A percentile compares a stretch with the other conserved stretches of the same genome.
These are phyloP conservation scores for Cicer arietinum DNA, from an alignment of 306 rosid species.

Conservation along the genomic window DNA sequence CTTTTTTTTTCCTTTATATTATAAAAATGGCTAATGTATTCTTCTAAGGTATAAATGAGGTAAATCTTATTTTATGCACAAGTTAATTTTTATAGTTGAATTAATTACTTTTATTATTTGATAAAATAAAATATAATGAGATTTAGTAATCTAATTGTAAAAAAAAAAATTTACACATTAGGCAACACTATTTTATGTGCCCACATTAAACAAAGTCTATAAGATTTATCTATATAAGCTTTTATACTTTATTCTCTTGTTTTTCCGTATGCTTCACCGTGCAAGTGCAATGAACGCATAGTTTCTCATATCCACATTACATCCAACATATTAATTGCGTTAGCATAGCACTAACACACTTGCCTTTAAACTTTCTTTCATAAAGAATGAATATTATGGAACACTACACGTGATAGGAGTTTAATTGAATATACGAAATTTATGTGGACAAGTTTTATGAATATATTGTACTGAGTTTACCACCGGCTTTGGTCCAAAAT, in stretches of 20 bases:
- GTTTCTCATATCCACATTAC: background rate
- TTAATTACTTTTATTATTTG: too few species aligned
- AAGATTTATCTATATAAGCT: too few species aligned
- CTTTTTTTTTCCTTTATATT: too few species aligned
- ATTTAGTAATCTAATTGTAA: too few species aligned
- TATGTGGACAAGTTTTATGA: constrained; percentile 2
- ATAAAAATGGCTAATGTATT: too few species aligned
- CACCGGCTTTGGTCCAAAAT: background rate
- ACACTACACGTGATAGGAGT: constrained; percentile 17
- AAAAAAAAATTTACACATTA: too few species aligned
- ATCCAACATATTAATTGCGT: constrained; percentile 28
- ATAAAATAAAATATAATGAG: too few species aligned
- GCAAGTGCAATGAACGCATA: constrained; percentile 1
- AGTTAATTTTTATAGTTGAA: too few species aligned
- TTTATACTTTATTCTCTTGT: background rate
- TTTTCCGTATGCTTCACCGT: background rate
- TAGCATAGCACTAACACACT: background rate
- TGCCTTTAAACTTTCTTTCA: background rate
- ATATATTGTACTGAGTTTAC: background rate
- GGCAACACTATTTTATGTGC: too few species aligned
- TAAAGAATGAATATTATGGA: constrained; percentile 21
- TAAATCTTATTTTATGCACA: too few species aligned
- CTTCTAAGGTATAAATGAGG: too few species aligned
- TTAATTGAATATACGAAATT: background rate
- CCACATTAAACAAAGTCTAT: too few species aligned